Conservation (phyloP, 371 early-diverging fungal genomes). For the Umbelopsis sp. region DNA sequence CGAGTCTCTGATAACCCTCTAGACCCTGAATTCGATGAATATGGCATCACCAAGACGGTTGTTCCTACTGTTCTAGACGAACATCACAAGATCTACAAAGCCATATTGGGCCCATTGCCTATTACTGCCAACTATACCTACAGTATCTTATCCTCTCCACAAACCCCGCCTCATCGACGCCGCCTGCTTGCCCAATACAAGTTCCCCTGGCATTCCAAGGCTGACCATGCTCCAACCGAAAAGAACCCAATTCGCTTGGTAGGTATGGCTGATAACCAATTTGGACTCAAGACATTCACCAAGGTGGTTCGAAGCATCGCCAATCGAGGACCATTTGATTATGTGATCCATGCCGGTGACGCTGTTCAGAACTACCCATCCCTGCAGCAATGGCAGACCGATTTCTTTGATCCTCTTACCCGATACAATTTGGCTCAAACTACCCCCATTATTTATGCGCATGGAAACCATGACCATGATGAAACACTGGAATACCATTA, state of each 20-base stretch:
- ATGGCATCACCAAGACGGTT: constrained; percentile 1
- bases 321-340: constrained; percentile 42
- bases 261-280: constrained; percentile 66
- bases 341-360: constrained; percentile 70
- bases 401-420: constrained; percentile 69
- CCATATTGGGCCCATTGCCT: constrained; percentile 49
- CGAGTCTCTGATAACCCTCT: constrained; percentile 17
- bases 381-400: constrained; percentile 74
- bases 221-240: neutral
- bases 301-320: constrained; percentile 50
- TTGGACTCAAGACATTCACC: constrained; percentile 56
- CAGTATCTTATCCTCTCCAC: constrained; percentile 24
- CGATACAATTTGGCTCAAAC: constrained; percentile 57
- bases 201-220: constrained; percentile 32
- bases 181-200: constrained; percentile 31
- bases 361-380: constrained; percentile 64
- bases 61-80: constrained; percentile 41
- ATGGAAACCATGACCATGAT: constrained; percentile 80
- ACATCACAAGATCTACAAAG: constrained; percentile 54
- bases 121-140: constrained; percentile 41
- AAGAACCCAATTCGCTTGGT: constrained; percentile 54
- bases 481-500: constrained; percentile 48
- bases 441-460: constrained; percentile 72
- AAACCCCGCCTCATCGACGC: constrained; percentile 2
- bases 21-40: constrained; percentile 6